A percentile compares a stretch with the other conserved stretches of the same genome.
phyloP scores from a whole-genome alignment of 768 basidiomycete species.

The Phaeolepiota aurea region DNA sequence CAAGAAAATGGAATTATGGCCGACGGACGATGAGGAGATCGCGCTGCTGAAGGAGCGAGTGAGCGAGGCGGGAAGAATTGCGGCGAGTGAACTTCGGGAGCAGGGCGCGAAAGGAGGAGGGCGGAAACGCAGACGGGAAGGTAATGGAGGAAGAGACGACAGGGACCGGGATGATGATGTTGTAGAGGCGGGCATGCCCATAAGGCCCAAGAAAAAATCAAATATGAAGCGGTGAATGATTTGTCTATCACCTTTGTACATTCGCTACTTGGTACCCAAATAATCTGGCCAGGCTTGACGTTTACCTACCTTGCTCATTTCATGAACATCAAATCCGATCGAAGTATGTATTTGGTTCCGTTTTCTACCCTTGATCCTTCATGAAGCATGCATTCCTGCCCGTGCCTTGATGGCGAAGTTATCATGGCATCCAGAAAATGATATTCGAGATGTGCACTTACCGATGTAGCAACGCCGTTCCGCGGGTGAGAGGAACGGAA shows the following conservation, averaged over 20 bases:
- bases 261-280: too few species aligned
- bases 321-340: constrained; percentile 67
- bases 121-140: constrained; percentile 36
- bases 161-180: constrained; percentile 90
- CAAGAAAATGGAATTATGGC: constrained; percentile 88
- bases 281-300: too few species aligned
- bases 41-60: constrained; percentile 83
- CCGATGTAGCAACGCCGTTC: constrained; percentile 63
- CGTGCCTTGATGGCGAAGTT: constrained; percentile 44
- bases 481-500: constrained; percentile 45
- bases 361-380: constrained; percentile 56
- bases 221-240: constrained; percentile 27
- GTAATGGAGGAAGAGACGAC: constrained; percentile 54
- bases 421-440: constrained; percentile 1
- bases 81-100: constrained; percentile 72
- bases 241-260: too few species aligned
- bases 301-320: too few species aligned
- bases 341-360: constrained; percentile 66
- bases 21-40: constrained; percentile 82
- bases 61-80: constrained; percentile 73
- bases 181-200: constrained; percentile 84
- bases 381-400: constrained; percentile 63
- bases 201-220: constrained; percentile 39
- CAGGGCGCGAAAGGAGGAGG: constrained; percentile 42
- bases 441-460: constrained; percentile 12